Conservation (phyloP, 495 filamentous ascomycete genomes). For the Zalerion maritima region DNA sequence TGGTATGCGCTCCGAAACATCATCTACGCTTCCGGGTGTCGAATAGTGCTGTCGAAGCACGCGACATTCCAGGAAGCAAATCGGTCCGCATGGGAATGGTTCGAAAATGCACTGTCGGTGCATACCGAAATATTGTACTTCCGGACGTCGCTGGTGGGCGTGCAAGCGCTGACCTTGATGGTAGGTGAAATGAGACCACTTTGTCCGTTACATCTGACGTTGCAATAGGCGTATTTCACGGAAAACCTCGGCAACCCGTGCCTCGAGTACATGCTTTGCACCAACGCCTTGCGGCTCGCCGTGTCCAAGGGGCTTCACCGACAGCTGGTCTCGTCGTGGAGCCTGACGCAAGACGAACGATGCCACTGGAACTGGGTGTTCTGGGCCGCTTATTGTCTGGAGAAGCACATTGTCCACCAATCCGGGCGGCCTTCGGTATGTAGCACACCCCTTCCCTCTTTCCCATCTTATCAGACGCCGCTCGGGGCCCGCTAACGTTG, state of each 20-base stretch:
- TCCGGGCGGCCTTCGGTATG: constrained; percentile 5
- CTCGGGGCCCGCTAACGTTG: too few species aligned
- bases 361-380: constrained; percentile 6
- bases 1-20: constrained; percentile 9
- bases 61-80: too few species aligned
- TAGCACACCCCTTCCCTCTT: not conserved
- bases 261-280: constrained; percentile 7
- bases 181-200: too few species aligned
- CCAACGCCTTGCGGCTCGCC: constrained; percentile 3
- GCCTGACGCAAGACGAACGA: constrained; percentile 1
- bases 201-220: too few species aligned
- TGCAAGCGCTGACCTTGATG: too few species aligned
- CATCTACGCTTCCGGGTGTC: constrained; percentile 5
- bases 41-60: constrained; percentile 2
- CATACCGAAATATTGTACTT: too few species aligned
- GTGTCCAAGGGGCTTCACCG: constrained; percentile 8
- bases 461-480: not conserved
- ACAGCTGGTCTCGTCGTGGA: constrained; percentile 3
- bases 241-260: constrained; percentile 4
- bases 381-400: constrained; percentile 6
- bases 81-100: too few species aligned
- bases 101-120: too few species aligned
- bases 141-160: too few species aligned
- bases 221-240: constrained; percentile 3
- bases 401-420: constrained; percentile 5